These are phyloP conservation scores for Salix suchowensis DNA, from an alignment of 345 rosid genomes.

Conservation along the genomic window DNA sequence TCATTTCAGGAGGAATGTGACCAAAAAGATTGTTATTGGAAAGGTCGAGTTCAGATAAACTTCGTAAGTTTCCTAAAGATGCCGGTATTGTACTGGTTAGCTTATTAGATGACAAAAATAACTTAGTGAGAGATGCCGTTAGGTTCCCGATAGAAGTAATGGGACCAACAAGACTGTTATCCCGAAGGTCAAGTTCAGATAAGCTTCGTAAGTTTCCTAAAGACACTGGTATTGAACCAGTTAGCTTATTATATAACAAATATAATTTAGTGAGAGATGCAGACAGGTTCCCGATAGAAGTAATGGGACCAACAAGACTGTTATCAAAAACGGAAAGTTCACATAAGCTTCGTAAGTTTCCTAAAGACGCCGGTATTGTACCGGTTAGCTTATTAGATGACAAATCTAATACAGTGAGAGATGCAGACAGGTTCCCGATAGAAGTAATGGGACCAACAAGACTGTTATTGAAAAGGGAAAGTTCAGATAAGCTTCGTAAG, in stretches of 20 bases:
- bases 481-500: no score
- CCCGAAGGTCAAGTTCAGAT: fast-evolving
- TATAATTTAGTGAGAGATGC: background rate
- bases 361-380: background rate
- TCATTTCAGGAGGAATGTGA: background rate
- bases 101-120: no score
- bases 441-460: no score
- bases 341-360: background rate
- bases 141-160: background rate
- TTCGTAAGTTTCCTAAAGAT: no score
- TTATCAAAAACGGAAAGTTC: background rate
- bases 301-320: no score
- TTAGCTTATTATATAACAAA: background rate
- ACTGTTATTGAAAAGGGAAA: background rate
- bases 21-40: no score
- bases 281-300: no score
- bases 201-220: no score
- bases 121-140: background rate
- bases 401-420: fast-evolving
- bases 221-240: no score
- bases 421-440: no score
- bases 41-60: fast-evolving
- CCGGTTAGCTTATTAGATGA: background rate
- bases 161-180: background rate
- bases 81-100: background rate